Percentiles rank a stretch among this genome's conserved stretches.
phyloP scores from a whole-genome alignment of 345 rosid species.

The Hibiscus syriacus region DNA sequence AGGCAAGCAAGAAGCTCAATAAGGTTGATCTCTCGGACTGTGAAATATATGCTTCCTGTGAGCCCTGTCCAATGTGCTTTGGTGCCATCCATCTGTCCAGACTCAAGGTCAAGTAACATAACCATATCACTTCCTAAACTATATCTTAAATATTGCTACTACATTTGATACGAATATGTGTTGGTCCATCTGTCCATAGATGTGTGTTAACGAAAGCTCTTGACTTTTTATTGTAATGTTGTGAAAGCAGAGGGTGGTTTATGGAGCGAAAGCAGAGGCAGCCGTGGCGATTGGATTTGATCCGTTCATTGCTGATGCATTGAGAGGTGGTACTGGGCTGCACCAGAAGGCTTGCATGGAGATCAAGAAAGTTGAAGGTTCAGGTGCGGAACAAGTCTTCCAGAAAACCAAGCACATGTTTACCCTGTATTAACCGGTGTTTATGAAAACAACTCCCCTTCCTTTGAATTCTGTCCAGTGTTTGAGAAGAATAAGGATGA shows the following conservation, averaged over 20 bases:
- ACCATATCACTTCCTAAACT: background rate
- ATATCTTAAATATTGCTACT: too few relatives aligned
- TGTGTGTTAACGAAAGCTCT: too few relatives aligned
- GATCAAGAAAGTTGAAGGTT: conserved; percentile 76
- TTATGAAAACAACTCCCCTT: background rate
- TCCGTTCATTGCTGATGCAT: conserved; percentile 68
- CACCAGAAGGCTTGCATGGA: conserved; percentile 64
- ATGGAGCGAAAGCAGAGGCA: conserved; percentile 84
- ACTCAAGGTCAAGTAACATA: conserved; percentile 38
- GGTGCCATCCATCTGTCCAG: conserved; percentile 78
- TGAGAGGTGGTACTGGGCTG: conserved; percentile 59
- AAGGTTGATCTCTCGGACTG: conserved; percentile 61
- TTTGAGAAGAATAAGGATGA: background rate
- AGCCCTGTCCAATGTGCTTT: conserved; percentile 83
- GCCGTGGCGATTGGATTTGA: conserved; percentile 84
- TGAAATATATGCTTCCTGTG: conserved; percentile 74
- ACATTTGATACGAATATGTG: too few relatives aligned
- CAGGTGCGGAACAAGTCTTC: conserved; percentile 84
- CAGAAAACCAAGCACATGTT: conserved; percentile 79
- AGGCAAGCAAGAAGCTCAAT: conserved; percentile 81
- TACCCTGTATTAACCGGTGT: conserved; percentile 31
- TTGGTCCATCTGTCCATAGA: too few relatives aligned
- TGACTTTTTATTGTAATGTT: too few relatives aligned
- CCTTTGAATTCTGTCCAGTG: background rate
- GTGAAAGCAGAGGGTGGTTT: conserved; percentile 57